Conservation (phyloP, 306 rosid species). For the Crotalaria pallida region DNA sequence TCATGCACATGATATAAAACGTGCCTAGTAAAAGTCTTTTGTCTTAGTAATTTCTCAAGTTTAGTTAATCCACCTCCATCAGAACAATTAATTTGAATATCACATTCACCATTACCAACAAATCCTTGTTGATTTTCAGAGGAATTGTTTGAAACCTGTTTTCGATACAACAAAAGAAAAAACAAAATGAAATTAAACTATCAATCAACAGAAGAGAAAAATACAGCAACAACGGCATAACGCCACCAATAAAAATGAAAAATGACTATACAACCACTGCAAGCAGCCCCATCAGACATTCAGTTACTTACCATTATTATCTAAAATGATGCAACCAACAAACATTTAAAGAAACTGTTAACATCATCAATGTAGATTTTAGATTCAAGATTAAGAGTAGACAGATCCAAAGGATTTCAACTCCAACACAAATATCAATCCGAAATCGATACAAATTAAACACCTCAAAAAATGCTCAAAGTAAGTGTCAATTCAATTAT, state of each 20-base stretch:
- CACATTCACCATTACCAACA: slow-evolving; percentile 26
- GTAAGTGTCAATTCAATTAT: no score
- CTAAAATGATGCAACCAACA: not conserved
- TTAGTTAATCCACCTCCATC: slow-evolving; percentile 48
- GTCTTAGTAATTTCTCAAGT: no score
- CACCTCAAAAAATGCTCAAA: no score
- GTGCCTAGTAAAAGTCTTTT: slow-evolving; percentile 82
- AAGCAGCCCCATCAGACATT: not conserved
- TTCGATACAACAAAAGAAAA: slow-evolving; percentile 16
- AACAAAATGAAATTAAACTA: not conserved
- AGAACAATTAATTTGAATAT: slow-evolving; percentile 31
- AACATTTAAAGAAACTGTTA: not conserved
- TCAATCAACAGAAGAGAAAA: not conserved
- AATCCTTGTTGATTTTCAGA: slow-evolving; percentile 34
- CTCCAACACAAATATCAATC: no score
- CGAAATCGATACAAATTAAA: no score
- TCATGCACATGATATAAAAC: slow-evolving; percentile 22
- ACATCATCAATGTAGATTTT: not conserved
- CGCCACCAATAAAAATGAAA: not conserved
- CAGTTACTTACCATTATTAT: not conserved
- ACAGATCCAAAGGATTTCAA: no score
- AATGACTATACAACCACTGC: not conserved
- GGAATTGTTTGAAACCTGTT: slow-evolving; percentile 33
- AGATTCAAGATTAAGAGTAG: no score
- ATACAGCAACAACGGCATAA: not conserved